Evolutionary conservation across 2,329 filamentous ascomycete genomes (phyloP), one percentile per base, ranked within the genome.

Genomic region (Cladosporium colombiae): DNA sequence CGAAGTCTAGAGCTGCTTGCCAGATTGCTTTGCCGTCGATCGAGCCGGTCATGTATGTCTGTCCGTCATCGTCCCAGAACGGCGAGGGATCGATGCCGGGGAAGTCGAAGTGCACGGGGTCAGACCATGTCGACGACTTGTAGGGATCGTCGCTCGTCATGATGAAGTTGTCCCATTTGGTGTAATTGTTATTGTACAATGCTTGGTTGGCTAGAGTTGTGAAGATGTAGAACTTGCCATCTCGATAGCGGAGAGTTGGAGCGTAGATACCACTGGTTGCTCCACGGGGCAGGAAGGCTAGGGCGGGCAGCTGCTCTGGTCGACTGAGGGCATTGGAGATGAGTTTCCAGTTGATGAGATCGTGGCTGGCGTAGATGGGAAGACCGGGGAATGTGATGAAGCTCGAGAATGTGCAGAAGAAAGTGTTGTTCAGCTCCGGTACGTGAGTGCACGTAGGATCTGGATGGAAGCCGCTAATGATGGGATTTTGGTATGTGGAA

Each of bases 31-130:
- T 67, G 44, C 62, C 65, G 63, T 59, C 65, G 59, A 57, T 58
- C 6, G 69, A 69, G 16, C 69, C 79, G 6, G 74, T 73, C 2
- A 85, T 80, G 66, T 86, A 87, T 0, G 81, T 76, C 66, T 79
- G 83, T 0, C 85, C 85, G 62, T 87, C 81, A 0, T 81, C 80
- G 60, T 87, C 83, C 82, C 84, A 88, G 70, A 86, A 85, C 8
- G 82, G 80, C 37, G 80, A 82, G 0, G 85, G 83, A 62, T 88
- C 86, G 62, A 85, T 84, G 1, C 82, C 83, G 23, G 59, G 50
- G 21, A 70, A 67, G 29, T 81, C 76, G 69, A 85, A 85, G 65
- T 82, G 80, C 0, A 82, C 72, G 0, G 84, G 81, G 62, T 83
- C 77, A 0, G 79, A 79, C 84, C 84, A 86, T 0, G 80, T 73